Evolutionary conservation across 2,329 filamentous ascomycete species (phyloP), one percentile per base, ranked within the genome.

Genomic region (Coniochaeta hoffmannii): DNA sequence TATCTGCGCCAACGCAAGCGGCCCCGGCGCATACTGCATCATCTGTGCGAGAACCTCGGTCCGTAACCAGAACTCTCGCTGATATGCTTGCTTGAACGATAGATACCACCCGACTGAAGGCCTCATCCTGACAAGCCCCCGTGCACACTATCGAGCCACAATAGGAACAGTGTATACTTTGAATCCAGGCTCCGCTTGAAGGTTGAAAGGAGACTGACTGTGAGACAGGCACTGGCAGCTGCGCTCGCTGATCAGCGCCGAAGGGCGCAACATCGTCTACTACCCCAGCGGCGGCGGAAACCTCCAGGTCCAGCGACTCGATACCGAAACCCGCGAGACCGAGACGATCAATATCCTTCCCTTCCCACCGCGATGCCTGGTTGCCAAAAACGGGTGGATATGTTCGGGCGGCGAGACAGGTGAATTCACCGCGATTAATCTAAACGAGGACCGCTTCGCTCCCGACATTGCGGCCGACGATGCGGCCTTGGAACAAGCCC

Each of bases 391-490:
- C 64, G 91, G 91, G 53, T 97, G 90, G 87, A 80, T 97, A 35
- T 96, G 90, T 64, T 89, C 92, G 50, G 94, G 93, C 50, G 93
- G 93, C 57, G 88, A 96, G 64, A 83, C 85, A 61, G 94, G 94
- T 56, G 88, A 95, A 66, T 96, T 96, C 66, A 86, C 89, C 30
- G 86, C 90, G 55, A 87, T 96, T 64, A 84, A 81, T 61, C 75
- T 92, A 14, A 68, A 73, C 54, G 65, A 64, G 71, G 49, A 51
- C 49, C 53, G 4, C 50, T 36, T 31, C 53, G 55, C 52, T 58
- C 62, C 55, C 35, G 55, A 32, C 31, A 24, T 53, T 32, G 30
- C 31, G 24, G 19, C 50, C 32, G 32, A 9, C 30, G 14, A 35
- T 9, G 31, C 31, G 34, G 49, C 49, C 28, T 15, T 34, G 49